These are phyloP conservation scores for Manihot esculenta DNA, from an alignment of 441 rosid genomes.

Conservation along the genomic window DNA sequence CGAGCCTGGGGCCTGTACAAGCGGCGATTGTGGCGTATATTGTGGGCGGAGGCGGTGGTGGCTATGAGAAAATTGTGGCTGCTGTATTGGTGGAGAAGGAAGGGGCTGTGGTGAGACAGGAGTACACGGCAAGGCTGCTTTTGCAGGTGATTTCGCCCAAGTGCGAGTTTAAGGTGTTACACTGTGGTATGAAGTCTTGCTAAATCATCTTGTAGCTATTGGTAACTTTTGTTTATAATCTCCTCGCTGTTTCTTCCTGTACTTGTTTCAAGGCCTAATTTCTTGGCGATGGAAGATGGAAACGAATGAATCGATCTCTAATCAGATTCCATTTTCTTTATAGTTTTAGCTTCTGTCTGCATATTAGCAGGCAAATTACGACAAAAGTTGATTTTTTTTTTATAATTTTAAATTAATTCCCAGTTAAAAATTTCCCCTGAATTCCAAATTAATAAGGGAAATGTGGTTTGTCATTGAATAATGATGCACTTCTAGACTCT, in stretches of 20 bases:
- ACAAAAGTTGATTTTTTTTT: neutral
- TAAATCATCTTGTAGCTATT: neutral
- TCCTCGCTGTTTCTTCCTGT: neutral
- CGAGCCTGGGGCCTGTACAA: conserved; percentile 87
- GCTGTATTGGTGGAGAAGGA: conserved; percentile 67
- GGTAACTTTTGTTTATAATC: neutral
- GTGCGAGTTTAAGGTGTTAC: conserved; percentile 49
- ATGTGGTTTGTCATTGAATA: too few species aligned
- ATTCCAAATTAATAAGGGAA: too few species aligned
- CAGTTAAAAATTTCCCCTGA: too few species aligned
- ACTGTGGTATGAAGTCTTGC: conserved; percentile 27
- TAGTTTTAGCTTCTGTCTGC: neutral
- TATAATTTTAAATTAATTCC: too few species aligned
- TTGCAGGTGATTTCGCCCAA: conserved; percentile 49
- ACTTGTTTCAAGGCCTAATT: neutral
- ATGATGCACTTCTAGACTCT: too few species aligned
- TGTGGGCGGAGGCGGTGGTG: conserved; percentile 63
- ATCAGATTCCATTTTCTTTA: neutral
- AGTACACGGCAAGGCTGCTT: conserved; percentile 47
- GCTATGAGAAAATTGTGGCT: conserved; percentile 61
- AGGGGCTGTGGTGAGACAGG: conserved; percentile 46
- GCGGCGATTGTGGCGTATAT: conserved; percentile 81
- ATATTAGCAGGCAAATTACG: conserved; percentile 7
- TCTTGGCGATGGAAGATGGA: neutral
- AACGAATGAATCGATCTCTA: neutral